Evolutionary conservation across 139 green algal species (phyloP), one percentile per base, ranked within the genome.

Genomic region (Chlorella vulgaris): DNA sequence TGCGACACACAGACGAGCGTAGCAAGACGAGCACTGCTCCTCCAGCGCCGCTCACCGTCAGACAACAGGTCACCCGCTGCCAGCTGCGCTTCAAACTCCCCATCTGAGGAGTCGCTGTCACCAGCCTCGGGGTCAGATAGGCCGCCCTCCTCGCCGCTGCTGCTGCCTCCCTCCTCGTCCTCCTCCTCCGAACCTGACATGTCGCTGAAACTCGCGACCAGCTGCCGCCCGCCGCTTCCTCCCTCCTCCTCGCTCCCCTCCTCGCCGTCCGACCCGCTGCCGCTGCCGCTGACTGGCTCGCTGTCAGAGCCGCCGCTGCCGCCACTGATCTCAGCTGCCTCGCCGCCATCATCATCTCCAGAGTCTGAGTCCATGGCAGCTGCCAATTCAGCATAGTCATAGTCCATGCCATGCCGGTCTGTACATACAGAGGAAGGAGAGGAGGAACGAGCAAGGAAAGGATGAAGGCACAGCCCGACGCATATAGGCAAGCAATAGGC

Each of bases 301-400:
- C 61, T 42, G 29, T 83, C 79, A 0, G n/a, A 29, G 36, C 4
- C 70, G 10, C 24, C 24, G 71, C 24, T 24, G 47, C 31, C 47
- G 42, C 42, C 71, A 0, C 24, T 65, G 3, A 43, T n/a, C 2
- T 78, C 82, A 6, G 60, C 80, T 24, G 10, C 15, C 13, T 15
- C 15, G 47, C 47, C 47, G 47, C 47, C 15, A 10, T 58, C 55
- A 8, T 28, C 15, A 5, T 29, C 55, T 8, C 18, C 55, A 29
- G 18, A 31, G 4, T 69, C 81, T 3, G 33, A 62, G 4, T 76
- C 69, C 91, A 94, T 92, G 3, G 90, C 89, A 0, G 69, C 73
- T 19, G 85, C 85, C 38, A 95, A 78, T 19, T 88, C 22, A 29
- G 83, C 83, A 81, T 95, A 96, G 79, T 93, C 89, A 47, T 82